A percentile compares a stretch with the other conserved stretches of the same genome.
phyloP scores from a whole-genome alignment of 2,329 filamentous ascomycete genomes.

The Colletotrichum musicola region DNA sequence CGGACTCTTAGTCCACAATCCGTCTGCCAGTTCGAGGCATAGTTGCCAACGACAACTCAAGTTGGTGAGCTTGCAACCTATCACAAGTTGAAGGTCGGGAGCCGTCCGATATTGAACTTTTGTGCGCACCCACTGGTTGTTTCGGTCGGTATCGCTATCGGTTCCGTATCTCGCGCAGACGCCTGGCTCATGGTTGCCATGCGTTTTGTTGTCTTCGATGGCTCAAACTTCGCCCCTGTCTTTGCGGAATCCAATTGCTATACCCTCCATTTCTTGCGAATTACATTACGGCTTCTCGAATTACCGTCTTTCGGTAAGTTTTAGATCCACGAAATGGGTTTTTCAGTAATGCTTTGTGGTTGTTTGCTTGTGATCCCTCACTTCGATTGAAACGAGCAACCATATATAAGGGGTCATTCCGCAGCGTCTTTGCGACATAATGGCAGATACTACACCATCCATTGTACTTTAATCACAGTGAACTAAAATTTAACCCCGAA shows the following conservation, averaged over 20 bases:
- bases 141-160: conserved; percentile 13
- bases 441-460: too few species aligned
- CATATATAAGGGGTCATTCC: too few species aligned
- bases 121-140: not conserved
- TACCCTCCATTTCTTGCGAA: too few species aligned
- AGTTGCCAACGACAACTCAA: not conserved
- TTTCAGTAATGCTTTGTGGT: too few species aligned
- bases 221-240: not conserved
- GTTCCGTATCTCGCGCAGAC: not conserved
- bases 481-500: not conserved
- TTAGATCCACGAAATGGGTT: too few species aligned
- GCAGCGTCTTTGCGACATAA: too few species aligned
- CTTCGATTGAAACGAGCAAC: too few species aligned
- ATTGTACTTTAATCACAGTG: not conserved
- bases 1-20: not conserved
- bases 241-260: too few species aligned
- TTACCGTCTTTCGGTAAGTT: too few species aligned
- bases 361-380: too few species aligned
- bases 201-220: not conserved
- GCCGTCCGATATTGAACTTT: too few species aligned
- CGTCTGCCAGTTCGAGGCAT: not conserved
- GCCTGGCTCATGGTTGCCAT: not conserved
- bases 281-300: too few species aligned
- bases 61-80: not conserved
- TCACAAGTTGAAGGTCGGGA: not conserved